Evolutionary conservation across 2,329 filamentous ascomycete species (phyloP).

Genomic region (Cadophora sp.): DNA sequence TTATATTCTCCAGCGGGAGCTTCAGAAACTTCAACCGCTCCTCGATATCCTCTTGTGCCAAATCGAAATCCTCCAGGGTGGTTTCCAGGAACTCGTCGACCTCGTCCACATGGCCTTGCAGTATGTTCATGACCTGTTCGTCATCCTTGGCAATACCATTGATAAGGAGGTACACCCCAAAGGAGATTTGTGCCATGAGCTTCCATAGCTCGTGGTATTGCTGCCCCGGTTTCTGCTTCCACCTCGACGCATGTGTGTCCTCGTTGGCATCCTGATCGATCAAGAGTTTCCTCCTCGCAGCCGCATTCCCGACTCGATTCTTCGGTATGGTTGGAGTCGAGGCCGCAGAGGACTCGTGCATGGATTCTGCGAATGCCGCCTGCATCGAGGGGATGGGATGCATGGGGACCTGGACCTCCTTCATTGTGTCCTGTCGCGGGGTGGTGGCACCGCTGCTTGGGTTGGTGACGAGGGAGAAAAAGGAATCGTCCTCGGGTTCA

Average conservation of each 20-base stretch:
- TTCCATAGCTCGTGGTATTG: slow-evolving; percentile 89
- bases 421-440: slow-evolving; percentile 35
- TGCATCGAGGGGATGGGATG: slow-evolving; percentile 83
- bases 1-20: slow-evolving; percentile 81
- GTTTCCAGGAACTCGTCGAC: slow-evolving; percentile 90
- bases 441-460: slow-evolving; percentile 23
- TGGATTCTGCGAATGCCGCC: slow-evolving; percentile 81
- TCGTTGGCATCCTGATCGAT: slow-evolving; percentile 73
- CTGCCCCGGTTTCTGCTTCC: slow-evolving; percentile 78
- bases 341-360: slow-evolving; percentile 70
- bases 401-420: slow-evolving; percentile 48
- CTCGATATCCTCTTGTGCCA: slow-evolving; percentile 79
- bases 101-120: slow-evolving; percentile 92
- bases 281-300: slow-evolving; percentile 68
- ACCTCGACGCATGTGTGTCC: slow-evolving; percentile 73
- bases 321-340: slow-evolving; percentile 56
- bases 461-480: slow-evolving; percentile 2
- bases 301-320: slow-evolving; percentile 61
- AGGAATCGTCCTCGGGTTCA: background rate
- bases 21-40: slow-evolving; percentile 82
- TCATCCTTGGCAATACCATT: slow-evolving; percentile 89
- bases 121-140: slow-evolving; percentile 83
- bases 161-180: slow-evolving; percentile 88
- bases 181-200: slow-evolving; percentile 89
- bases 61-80: slow-evolving; percentile 81